Evolutionary conservation across 805 yeast genomes (phyloP).

Genomic region (Yarrowia sp.): DNA sequence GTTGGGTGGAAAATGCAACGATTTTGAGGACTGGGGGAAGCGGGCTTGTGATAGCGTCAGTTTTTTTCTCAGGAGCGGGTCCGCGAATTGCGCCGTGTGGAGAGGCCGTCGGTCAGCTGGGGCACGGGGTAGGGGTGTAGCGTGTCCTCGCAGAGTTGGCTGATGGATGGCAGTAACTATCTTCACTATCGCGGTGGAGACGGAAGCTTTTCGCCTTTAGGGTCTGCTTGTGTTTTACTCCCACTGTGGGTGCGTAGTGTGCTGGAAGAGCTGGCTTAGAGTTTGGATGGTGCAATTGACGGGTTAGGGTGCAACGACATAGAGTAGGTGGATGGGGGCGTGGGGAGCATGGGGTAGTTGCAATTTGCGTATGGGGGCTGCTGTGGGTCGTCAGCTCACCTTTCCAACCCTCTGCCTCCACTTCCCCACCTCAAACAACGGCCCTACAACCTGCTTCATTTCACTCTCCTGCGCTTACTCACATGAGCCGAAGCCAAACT

Average conservation of each 20-base stretch:
- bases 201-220: conserved; percentile 38
- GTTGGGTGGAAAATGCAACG: conserved; percentile 1
- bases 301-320: conserved; percentile 22
- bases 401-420: too few relatives aligned
- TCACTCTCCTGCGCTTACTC: conserved; percentile 33
- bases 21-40: too few relatives aligned
- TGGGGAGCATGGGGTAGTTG: too few relatives aligned
- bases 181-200: conserved; percentile 38
- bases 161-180: conserved; percentile 11
- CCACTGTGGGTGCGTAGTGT: conserved; percentile 4
- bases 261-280: conserved; percentile 9
- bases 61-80: background rate
- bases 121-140: background rate
- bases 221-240: conserved; percentile 15
- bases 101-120: background rate
- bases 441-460: conserved; percentile 3
- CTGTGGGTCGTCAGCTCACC: too few relatives aligned
- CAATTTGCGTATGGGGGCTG: too few relatives aligned
- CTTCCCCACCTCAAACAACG: background rate
- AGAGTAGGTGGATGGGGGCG: background rate
- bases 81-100: conserved; percentile 24
- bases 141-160: background rate
- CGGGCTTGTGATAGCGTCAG: too few relatives aligned
- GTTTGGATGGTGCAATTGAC: conserved; percentile 37
- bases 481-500: conserved; percentile 37